phyloP scores from a whole-genome alignment of 78 protist genomes.

The Tieghemostelium lacteum region DNA sequence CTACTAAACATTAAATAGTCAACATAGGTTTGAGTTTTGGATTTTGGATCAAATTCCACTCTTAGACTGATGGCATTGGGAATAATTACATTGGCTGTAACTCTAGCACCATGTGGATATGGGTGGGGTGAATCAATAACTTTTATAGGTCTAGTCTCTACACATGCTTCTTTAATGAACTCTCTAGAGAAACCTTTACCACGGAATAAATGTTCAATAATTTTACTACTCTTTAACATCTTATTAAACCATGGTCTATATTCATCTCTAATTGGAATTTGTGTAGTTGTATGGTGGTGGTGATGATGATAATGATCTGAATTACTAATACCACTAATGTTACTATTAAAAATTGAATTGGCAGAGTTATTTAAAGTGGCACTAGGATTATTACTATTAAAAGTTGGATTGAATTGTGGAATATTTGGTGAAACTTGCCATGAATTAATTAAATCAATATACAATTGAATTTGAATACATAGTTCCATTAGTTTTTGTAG shows the following conservation, averaged over 20 bases:
- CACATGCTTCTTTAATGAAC: conserved; percentile 51
- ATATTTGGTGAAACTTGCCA: neutral
- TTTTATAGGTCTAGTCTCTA: conserved; percentile 23
- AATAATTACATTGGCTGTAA: conserved; percentile 40
- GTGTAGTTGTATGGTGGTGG: neutral
- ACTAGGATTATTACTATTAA: neutral
- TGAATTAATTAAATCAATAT: neutral
- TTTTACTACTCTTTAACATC: conserved; percentile 5
- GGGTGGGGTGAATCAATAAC: conserved; percentile 63
- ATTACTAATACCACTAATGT: neutral
- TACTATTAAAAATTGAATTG: neutral
- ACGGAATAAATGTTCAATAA: conserved; percentile 3
- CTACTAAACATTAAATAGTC: conserved; percentile 79
- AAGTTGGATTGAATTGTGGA: neutral
- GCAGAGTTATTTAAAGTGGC: neutral
- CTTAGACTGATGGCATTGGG: conserved; percentile 27
- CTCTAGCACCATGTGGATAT: conserved; percentile 72
- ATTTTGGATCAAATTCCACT: conserved; percentile 72
- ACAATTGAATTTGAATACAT: conserved; percentile 32
- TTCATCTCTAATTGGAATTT: conserved; percentile 6
- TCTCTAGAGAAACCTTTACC: conserved; percentile 70
- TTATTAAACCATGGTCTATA: neutral
- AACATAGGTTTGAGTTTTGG: conserved; percentile 67
- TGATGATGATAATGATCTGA: neutral
- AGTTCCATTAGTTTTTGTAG: conserved; percentile 62